Evolutionary conservation across 768 basidiomycete species (phyloP), one percentile per base, ranked within the genome.

Genomic region (Tulasnella sp.): DNA sequence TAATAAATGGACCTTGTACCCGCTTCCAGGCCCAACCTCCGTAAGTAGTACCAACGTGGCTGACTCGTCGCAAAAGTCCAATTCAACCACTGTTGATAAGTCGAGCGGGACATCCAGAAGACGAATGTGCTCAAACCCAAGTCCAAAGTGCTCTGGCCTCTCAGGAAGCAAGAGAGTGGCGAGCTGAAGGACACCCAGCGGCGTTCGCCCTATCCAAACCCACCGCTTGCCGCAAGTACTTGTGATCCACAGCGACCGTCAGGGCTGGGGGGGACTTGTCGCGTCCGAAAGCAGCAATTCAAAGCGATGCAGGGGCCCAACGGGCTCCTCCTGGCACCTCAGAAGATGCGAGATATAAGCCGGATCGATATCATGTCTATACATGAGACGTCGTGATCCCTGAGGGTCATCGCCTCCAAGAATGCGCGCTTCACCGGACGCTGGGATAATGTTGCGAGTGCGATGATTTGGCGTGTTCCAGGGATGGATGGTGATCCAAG

Each of bases 391-490:
- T 10, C 5, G 3, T 15, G 32, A 15, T 26, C 7, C 32, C 29
- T 2, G 29, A 3, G 15, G 0, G 29, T 5, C 61, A 26, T 13
- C 61, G 13, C 15, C 32, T 26, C 32, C 61, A 6, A 67, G 23
- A 35, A 29, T 15, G 26, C 61, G 61, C 5, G 29, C n/a, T 2
- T 29, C 35, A 3, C 61, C 61, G 13, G 32, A 11, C 13, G 61
- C 61, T 29, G 61, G 61, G 5, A 67, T 35, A 16, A 67, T 29
- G 61, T 67, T 35, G 5, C 26, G 61, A 29, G 61, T 67, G 32
- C 61, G 61, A 67, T 67, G 61, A 35, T 67, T 67, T 29, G 61
- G 61, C 61, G 61, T 67, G 26, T 35, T 35, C 61, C 61, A 67
- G 26, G 61, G 61, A 35, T 67, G 61, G 61, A 67, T 67, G 61